Evolutionary conservation across 2,329 filamentous ascomycete genomes (phyloP).

Genomic region (Fusarium decemcellulare): DNA sequence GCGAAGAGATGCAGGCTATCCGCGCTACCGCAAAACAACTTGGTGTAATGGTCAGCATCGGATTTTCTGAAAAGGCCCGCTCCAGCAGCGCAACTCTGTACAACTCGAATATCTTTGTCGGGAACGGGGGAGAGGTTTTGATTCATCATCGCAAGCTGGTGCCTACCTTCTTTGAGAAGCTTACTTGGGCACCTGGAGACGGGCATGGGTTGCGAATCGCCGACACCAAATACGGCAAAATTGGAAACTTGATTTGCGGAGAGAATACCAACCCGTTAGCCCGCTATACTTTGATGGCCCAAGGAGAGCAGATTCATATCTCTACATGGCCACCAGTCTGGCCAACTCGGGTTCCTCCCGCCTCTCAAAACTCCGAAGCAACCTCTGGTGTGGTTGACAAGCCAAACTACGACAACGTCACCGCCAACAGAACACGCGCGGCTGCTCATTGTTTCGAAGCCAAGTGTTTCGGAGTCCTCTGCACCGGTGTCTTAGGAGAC

Average conservation of each 20-base stretch:
- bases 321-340: conserved; percentile 69
- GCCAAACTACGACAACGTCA: conserved; percentile 66
- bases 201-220: conserved; percentile 63
- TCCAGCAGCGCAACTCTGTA: conserved; percentile 62
- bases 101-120: conserved; percentile 66
- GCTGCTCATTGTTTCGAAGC: conserved; percentile 71
- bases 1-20: conserved; percentile 60
- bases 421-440: conserved; percentile 65
- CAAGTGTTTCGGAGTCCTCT: conserved; percentile 69
- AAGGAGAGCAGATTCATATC: conserved; percentile 69
- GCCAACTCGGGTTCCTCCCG: conserved; percentile 57
- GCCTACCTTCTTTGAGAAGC: conserved; percentile 70
- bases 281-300: conserved; percentile 65
- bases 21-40: conserved; percentile 54
- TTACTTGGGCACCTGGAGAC: conserved; percentile 68
- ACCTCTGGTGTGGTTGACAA: rapidly evolving
- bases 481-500: conserved; percentile 58
- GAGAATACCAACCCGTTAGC: conserved; percentile 72
- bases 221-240: conserved; percentile 60
- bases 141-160: conserved; percentile 68
- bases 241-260: conserved; percentile 68
- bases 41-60: conserved; percentile 61
- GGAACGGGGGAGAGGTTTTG: conserved; percentile 58
- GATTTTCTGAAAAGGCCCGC: conserved; percentile 63
- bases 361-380: not conserved